Percentiles rank a stretch among this genome's conserved stretches.
phyloP scores from a whole-genome alignment of 495 filamentous ascomycete genomes.

The Lepidopterella palustris region DNA sequence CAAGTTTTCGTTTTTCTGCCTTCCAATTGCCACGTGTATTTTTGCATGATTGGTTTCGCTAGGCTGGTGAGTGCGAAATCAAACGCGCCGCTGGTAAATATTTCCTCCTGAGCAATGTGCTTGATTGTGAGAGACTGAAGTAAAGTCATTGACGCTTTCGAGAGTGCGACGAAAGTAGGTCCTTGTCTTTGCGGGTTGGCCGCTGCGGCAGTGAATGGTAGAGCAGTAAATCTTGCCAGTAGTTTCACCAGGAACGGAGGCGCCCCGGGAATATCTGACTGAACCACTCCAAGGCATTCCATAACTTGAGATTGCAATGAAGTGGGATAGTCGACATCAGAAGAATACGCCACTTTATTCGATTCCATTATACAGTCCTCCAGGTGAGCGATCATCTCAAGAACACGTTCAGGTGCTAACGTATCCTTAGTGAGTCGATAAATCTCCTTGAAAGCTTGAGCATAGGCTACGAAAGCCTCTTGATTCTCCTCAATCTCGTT shows the following conservation, averaged over 20 bases:
- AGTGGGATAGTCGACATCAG: conserved; percentile 79
- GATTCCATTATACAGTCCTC: conserved; percentile 60
- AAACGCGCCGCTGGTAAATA: conserved; percentile 22
- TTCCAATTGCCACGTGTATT: conserved; percentile 56
- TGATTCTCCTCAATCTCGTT: conserved; percentile 54
- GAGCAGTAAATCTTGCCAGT: conserved; percentile 59
- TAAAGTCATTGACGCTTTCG: conserved; percentile 68
- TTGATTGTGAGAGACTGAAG: conserved; percentile 52
- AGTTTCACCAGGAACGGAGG: conserved; percentile 62
- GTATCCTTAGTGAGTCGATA: conserved; percentile 68
- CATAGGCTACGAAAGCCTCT: conserved; percentile 70
- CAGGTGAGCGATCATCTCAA: conserved; percentile 48
- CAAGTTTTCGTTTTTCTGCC: conserved; percentile 63
- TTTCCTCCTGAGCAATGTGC: conserved; percentile 19
- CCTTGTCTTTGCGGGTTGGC: conserved; percentile 9
- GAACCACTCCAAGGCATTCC: conserved; percentile 63
- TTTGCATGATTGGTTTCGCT: conserved; percentile 59
- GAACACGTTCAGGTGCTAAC: conserved; percentile 53
- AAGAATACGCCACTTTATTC: conserved; percentile 67
- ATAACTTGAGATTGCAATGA: conserved; percentile 68
- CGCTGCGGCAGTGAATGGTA: conserved; percentile 50
- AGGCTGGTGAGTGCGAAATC: conserved; percentile 60
- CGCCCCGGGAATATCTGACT: conserved; percentile 58
- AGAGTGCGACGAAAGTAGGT: conserved; percentile 80
- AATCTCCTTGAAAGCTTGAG: conserved; percentile 67